Percentiles rank a stretch among this genome's conserved stretches.
Evolutionary conservation across 345 rosid genomes (phyloP).

Genomic region (Arabidopsis thaliana): DNA sequence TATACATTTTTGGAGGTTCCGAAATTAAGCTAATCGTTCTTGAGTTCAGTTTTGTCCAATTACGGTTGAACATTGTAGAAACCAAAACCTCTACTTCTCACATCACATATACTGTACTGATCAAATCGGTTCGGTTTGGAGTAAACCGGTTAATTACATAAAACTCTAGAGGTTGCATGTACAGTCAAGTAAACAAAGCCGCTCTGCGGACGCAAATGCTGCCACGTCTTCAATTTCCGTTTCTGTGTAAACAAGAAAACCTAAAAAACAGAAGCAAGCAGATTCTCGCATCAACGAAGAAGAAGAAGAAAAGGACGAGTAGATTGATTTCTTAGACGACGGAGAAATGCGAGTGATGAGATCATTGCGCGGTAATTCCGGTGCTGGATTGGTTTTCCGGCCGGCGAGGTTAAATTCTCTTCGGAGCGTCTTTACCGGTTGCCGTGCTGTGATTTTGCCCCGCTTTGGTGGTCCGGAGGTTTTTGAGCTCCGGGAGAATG

Average conservation of each 20-base stretch:
- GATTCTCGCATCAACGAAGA: conserved; percentile 37
- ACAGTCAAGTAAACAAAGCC: conserved; percentile 36
- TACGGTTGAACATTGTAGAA: background rate
- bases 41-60: background rate
- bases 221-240: conserved; percentile 45
- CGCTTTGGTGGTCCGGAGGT: conserved; percentile 94
- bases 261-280: conserved; percentile 25
- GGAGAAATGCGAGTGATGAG: conserved; percentile 48
- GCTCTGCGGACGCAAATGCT: conserved; percentile 48
- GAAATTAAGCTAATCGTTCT: background rate
- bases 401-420: conserved; percentile 35
- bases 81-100: background rate
- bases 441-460: conserved; percentile 85
- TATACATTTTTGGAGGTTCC: background rate
- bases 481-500: conserved; percentile 72
- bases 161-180: conserved; percentile 22
- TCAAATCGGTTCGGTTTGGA: conserved; percentile 4
- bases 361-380: conserved; percentile 10
- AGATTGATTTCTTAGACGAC: conserved; percentile 15
- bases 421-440: conserved; percentile 63
- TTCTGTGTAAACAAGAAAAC: conserved; percentile 12
- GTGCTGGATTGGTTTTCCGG: conserved; percentile 27
- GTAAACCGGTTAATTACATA: conserved; percentile 17
- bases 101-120: background rate
- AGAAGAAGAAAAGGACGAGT: conserved; percentile 32